Evolutionary conservation across 148 eudicot genomes (phyloP), one percentile per base, ranked within the genome.

Genomic region (Chenopodium album): DNA sequence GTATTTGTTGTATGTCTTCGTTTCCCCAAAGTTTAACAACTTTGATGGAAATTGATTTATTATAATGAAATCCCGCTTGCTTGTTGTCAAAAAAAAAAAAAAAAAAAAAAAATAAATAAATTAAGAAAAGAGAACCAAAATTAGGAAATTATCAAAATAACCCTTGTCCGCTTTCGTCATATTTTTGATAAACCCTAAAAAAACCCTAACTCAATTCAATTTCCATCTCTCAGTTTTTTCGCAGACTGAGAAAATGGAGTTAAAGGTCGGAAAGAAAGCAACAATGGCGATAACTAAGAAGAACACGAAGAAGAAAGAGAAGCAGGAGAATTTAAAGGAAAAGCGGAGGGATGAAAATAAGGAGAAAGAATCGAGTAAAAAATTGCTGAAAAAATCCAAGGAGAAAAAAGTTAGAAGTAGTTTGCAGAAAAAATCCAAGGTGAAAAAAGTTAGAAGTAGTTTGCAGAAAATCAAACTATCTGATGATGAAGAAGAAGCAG

Each of bases 221-320:
- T 29, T 8, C n/a, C 4, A 8, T 26, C 12, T 12, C n/a, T 14
- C 29, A 22, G n/a, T 41, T 2, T 9, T 9, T 19, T 41, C 0
- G 82, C 54, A 74, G 64, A 9, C 78, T 19, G 28, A 72, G 37
- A 23, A 34, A 54, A 74, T 78, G 75, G 29, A 73, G 75, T 70
- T 70, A 69, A 78, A 84, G 75, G n/a, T 56, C 23, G 10, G 79
- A 3, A 54, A 80, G 78, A 69, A 60, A 31, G 71, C 56, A 64
- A 64, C 47, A 34, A 72, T 32, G 74, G 56, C 22, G 32, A 12
- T 3, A 7, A 47, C 64, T 10, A 84, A 84, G 59, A 54, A 62
- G 4, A 73, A 52, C 26, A 73, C n/a, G 9, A 83, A 65, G 65
- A 76, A 69, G 32, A 81, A 82, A 71, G 56, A 75, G 16, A 63